Base-by-base conservation (phyloP, 495 filamentous ascomycete species). In the Achaetomiella virescens region DNA sequence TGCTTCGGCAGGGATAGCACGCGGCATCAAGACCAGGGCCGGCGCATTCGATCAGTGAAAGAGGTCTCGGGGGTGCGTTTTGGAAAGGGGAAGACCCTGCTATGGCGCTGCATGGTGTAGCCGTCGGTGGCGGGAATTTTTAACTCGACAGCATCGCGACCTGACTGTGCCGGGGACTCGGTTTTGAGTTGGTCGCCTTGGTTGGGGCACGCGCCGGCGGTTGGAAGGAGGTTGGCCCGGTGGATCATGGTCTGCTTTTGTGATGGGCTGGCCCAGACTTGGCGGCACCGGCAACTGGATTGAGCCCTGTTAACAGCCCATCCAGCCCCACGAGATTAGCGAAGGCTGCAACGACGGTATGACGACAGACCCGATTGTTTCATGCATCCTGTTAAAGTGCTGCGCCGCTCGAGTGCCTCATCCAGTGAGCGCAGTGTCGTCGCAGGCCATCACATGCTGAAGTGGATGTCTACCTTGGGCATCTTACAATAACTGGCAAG, bases 1-100 rank as follows among this genome's bases (percentile, higher is more conserved):
- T 36, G 29, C 3, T 46, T 18, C 24, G 21, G 11, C 14, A 17
- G 43, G 15, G 22, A 27, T 35, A 22, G 3, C 27, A 31, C 54
- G 47, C 47, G 18, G 57, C 61, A 61, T 60, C 9, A 60, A 58
- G 54, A 38, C 9, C n/a, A 3, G 36, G 12, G n/a, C 37, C 14
- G 17, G 21, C 50, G 49, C 49, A 52, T 33, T 41, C 37, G 27
- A 44, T 22, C 21, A 14, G 31, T 14, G 18, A 27, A 1, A 9
- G 48, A 14, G 14, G 29, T 36, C 17, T 44, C 22, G 22, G 41
- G 35, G 15, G 22, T 14, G 11, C 50, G 50, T 24, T 27, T 17
- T 9, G 18, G 21, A 3, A 18, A 44, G 29, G 38, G 20, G 35
- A 11, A 43, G 18, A 53, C 50, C 38, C 50, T 37, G 17, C 10